Conservation (phyloP, 1,284 basidiomycete genomes). For the Tilletia indica region DNA sequence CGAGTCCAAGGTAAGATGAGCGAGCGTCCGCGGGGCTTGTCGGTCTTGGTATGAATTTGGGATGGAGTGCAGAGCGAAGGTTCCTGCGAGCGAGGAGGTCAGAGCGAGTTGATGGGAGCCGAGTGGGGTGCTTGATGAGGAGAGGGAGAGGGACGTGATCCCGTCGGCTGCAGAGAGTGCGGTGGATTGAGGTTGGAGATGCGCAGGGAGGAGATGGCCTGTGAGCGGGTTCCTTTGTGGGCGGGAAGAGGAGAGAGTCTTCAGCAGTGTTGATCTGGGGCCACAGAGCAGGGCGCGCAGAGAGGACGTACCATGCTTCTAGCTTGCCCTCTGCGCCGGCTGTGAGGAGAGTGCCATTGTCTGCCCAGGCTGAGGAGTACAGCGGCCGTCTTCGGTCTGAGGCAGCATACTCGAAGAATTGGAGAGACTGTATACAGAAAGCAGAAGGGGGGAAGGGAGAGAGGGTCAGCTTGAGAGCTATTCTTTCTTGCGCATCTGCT, state of each 20-base stretch:
- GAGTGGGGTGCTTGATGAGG: not conserved
- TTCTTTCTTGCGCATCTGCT: no score
- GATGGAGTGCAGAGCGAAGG: not conserved
- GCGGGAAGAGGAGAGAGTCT: not conserved
- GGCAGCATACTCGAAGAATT: conserved; percentile 9
- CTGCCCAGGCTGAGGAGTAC: not conserved
- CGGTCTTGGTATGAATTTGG: not conserved
- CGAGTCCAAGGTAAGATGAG: not conserved
- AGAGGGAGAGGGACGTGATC: not conserved
- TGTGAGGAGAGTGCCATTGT: not conserved
- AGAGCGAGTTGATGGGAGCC: not conserved
- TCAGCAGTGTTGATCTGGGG: no score
- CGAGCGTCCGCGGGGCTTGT: not conserved
- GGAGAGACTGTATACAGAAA: not conserved
- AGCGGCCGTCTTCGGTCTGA: not conserved
- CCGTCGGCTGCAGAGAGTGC: not conserved
- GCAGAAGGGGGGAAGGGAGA: not conserved
- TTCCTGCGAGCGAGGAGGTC: not conserved
- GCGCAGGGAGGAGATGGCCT: not conserved
- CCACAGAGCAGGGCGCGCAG: not conserved
- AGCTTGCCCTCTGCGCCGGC: not conserved
- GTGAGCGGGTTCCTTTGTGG: not conserved
- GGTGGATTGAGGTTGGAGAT: not conserved
- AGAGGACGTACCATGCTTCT: not conserved
- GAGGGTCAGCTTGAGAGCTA: no score